Percentiles rank a stretch among this genome's conserved stretches.
Evolutionary conservation across 768 basidiomycete species (phyloP).

Genomic region (Pleurotus cornucopiae): DNA sequence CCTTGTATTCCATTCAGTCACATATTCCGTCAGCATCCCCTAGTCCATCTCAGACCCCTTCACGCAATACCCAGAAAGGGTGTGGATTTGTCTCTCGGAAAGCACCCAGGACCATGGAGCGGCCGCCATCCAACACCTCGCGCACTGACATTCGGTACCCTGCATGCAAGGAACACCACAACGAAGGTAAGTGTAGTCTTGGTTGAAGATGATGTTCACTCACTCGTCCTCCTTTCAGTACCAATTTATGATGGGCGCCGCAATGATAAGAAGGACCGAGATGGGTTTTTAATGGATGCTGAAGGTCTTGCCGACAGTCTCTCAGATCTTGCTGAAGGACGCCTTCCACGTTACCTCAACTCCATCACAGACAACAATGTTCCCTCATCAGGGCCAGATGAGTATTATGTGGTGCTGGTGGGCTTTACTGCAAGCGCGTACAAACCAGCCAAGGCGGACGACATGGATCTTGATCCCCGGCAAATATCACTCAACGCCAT

Average conservation of each 20-base stretch:
- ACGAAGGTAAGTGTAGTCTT: not conserved
- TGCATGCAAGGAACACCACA: not conserved
- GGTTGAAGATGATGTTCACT: too few species aligned
- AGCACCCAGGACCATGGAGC: not conserved
- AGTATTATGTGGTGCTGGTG: not conserved
- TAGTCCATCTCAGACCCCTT: not conserved
- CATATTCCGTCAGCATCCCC: not conserved
- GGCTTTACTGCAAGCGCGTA: not conserved
- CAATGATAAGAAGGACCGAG: not conserved
- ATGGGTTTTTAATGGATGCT: not conserved
- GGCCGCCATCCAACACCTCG: not conserved
- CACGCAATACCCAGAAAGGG: not conserved
- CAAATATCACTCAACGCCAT: not conserved
- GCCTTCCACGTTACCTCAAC: not conserved
- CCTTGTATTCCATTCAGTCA: too few species aligned
- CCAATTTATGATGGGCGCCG: not conserved
- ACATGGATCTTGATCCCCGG: not conserved
- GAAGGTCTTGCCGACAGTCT: not conserved
- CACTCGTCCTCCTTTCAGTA: not conserved
- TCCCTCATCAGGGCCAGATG: not conserved
- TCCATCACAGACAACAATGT: not conserved
- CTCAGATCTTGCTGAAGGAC: not conserved
- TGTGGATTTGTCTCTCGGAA: not conserved
- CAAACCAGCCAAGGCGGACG: not conserved
- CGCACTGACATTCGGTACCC: not conserved